Conservation (phyloP, 495 filamentous ascomycete genomes). For the Friedmanniomyces endolithicus region DNA sequence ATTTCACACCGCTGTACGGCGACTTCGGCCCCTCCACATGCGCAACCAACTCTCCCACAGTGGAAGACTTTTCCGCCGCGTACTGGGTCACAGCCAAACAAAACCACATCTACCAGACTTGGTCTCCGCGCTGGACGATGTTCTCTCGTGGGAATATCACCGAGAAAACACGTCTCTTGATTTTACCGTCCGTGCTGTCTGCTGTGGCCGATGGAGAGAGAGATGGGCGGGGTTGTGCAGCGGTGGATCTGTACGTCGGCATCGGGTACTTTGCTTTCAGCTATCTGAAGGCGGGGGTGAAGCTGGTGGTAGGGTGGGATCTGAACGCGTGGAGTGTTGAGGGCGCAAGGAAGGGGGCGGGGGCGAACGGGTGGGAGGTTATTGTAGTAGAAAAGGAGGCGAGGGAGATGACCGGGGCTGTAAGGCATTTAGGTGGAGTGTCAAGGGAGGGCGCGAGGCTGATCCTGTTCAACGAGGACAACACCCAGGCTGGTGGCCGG, state of each 20-base stretch:
- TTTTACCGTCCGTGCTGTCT: conserved; percentile 30
- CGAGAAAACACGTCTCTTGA: conserved; percentile 70
- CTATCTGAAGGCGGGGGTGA: conserved; percentile 58
- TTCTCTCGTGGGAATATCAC: conserved; percentile 77
- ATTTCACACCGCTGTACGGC: conserved; percentile 51
- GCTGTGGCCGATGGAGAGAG: conserved; percentile 20
- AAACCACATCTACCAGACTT: conserved; percentile 69
- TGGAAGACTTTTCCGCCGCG: conserved; percentile 44
- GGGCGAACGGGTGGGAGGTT: conserved; percentile 52
- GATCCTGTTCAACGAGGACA: conserved; percentile 62
- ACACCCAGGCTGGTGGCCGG: conserved; percentile 41
- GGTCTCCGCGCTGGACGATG: conserved; percentile 84
- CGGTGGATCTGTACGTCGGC: conserved; percentile 78
- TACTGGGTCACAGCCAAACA: conserved; percentile 69
- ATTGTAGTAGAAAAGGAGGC: conserved; percentile 27
- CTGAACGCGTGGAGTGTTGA: conserved; percentile 81
- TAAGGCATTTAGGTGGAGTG: conserved; percentile 6
- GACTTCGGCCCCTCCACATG: conserved; percentile 45
- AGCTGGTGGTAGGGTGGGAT: conserved; percentile 71
- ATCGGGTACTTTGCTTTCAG: conserved; percentile 88
- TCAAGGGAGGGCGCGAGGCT: conserved; percentile 30
- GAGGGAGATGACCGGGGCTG: conserved; percentile 18
- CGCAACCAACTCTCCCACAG: conserved; percentile 19
- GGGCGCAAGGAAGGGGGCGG: conserved; percentile 58
- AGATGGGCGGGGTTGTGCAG: conserved; percentile 33